phyloP scores from a whole-genome alignment of 768 basidiomycete genomes.

The Obba rivulosa region DNA sequence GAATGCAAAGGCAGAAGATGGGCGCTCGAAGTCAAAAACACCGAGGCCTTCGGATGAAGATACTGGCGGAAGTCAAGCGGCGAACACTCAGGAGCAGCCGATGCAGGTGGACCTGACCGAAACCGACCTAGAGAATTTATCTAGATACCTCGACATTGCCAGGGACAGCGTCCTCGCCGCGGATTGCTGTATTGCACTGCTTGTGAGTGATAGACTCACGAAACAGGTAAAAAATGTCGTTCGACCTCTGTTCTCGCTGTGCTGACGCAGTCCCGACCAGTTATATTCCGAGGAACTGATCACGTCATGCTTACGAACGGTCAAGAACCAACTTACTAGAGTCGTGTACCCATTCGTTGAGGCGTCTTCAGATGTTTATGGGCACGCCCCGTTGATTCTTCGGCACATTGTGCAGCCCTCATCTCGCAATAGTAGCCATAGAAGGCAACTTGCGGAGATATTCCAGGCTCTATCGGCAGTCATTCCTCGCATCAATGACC shows the following conservation, averaged over 20 bases:
- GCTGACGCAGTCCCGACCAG: constrained; percentile 30
- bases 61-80: constrained; percentile 13
- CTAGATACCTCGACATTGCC: constrained; percentile 51
- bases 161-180: constrained; percentile 76
- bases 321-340: constrained; percentile 77
- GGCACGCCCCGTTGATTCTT: constrained; percentile 43
- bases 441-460: constrained; percentile 55
- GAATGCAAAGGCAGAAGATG: constrained; percentile 26
- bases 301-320: constrained; percentile 62
- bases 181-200: constrained; percentile 74
- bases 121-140: constrained; percentile 45
- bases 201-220: constrained; percentile 73
- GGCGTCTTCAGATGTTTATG: constrained; percentile 38
- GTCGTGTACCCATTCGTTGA: constrained; percentile 87
- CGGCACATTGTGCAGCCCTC: constrained; percentile 44
- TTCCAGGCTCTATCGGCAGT: constrained; percentile 70
- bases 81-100: constrained; percentile 3
- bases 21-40: constrained; percentile 40
- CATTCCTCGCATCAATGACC: constrained; percentile 66
- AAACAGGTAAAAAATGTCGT: constrained; percentile 75
- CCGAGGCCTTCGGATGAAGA: constrained; percentile 32
- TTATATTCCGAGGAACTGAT: constrained; percentile 95
- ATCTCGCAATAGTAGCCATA: constrained; percentile 25
- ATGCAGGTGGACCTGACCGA: constrained; percentile 29
- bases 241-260: not conserved